These are phyloP conservation scores for Globisporangium middletonii DNA, from an alignment of 352 stramenopile genomes.

Conservation along the genomic window DNA sequence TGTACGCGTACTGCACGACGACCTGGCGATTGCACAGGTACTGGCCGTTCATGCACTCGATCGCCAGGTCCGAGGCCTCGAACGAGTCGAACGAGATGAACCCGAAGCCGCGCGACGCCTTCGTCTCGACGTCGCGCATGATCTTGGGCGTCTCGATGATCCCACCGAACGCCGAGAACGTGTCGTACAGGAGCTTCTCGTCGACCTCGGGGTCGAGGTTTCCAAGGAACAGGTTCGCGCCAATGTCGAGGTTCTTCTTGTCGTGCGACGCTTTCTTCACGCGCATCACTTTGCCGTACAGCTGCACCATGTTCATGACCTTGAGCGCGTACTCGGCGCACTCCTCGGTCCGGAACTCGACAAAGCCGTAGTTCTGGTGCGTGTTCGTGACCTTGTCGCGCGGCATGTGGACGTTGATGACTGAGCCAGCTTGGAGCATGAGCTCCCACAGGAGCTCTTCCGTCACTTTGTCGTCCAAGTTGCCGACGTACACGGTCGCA, in stretches of 20 bases:
- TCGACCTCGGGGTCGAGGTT: constrained; percentile 96
- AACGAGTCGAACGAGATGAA: constrained; percentile 98
- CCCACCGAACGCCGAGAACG: constrained; percentile 97
- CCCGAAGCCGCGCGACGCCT: constrained; percentile 92
- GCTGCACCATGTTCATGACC: constrained; percentile 98
- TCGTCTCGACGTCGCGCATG: constrained; percentile 91
- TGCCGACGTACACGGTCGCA: constrained; percentile 98
- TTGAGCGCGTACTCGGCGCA: constrained; percentile 98
- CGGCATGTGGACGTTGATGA: constrained; percentile 98
- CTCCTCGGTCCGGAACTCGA: constrained; percentile 97
- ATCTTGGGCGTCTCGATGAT: constrained; percentile 96
- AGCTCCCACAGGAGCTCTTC: constrained; percentile 98
- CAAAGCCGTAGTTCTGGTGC: constrained; percentile 98
- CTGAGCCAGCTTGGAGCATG: constrained; percentile 91
- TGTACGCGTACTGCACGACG: constrained; percentile 98
- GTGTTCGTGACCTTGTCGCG: constrained; percentile 96
- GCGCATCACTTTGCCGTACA: constrained; percentile 94
- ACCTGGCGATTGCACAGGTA: constrained; percentile 98
- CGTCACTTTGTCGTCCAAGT: constrained; percentile 93
- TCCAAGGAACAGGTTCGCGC: constrained; percentile 98
- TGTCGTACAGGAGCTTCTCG: constrained; percentile 99
- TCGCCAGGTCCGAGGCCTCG: constrained; percentile 95
- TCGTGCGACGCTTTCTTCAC: constrained; percentile 96
- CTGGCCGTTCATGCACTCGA: constrained; percentile 99
- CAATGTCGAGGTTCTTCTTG: constrained; percentile 96